These are phyloP conservation scores for Plectosphaerella plurivora DNA, from an alignment of 2,329 filamentous ascomycete genomes.

Conservation along the genomic window DNA sequence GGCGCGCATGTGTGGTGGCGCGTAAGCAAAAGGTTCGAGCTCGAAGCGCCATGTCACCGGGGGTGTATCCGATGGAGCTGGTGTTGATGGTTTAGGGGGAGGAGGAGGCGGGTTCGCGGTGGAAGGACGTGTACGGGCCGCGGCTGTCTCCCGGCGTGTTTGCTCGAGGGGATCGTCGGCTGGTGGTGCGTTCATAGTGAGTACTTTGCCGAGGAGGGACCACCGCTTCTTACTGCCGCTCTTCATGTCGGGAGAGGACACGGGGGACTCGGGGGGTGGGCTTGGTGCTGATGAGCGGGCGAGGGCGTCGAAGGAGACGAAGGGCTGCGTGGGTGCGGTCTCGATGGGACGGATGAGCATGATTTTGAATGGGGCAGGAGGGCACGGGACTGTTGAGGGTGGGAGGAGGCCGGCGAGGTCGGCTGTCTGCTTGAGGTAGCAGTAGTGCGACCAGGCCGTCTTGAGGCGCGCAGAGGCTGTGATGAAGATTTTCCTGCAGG, in stretches of 20 bases:
- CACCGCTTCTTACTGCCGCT: slow-evolving; percentile 53
- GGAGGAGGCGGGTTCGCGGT: slow-evolving; percentile 19
- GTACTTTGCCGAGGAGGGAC: slow-evolving; percentile 60
- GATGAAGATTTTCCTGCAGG: slow-evolving; percentile 62
- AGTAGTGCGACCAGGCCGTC: slow-evolving; percentile 73
- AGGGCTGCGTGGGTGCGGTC: slow-evolving; percentile 38
- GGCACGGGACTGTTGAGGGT: slow-evolving; percentile 76
- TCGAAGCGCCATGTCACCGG: slow-evolving; percentile 71
- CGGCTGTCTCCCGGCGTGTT: slow-evolving; percentile 43
- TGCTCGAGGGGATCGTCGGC: slow-evolving; percentile 41
- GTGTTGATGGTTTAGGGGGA: slow-evolving; percentile 30
- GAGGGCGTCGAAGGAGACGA: slow-evolving; percentile 41
- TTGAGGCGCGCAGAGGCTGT: slow-evolving; percentile 64
- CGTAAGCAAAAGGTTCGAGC: slow-evolving; percentile 57
- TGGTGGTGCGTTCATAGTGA: slow-evolving; percentile 26
- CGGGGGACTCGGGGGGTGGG: slow-evolving; percentile 18
- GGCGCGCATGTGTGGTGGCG: slow-evolving; percentile 50
- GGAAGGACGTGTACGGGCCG: not conserved
- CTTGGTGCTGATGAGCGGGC: slow-evolving; percentile 4
- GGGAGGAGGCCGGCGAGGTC: slow-evolving; percentile 48
- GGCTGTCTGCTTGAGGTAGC: slow-evolving; percentile 67
- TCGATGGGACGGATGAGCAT: slow-evolving; percentile 89
- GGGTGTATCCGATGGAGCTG: slow-evolving; percentile 36
- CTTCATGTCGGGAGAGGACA: slow-evolving; percentile 12
- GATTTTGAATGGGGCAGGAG: slow-evolving; percentile 77